Evolutionary conservation across 805 yeast genomes (phyloP).

Genomic region (Pichia nanzhaoensis): DNA sequence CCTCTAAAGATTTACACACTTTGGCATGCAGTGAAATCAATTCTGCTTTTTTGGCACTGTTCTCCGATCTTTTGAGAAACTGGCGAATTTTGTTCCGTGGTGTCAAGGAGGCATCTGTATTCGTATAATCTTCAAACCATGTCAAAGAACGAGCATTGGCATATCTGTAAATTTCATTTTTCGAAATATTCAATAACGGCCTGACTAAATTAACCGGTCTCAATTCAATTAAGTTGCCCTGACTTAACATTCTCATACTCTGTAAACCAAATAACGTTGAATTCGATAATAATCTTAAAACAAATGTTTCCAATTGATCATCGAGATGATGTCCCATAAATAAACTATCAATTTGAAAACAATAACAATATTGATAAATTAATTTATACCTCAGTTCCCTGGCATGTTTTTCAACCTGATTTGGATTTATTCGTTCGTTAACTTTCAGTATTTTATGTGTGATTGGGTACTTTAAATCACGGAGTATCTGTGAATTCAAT

Average conservation of each 20-base stretch:
- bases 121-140: constrained; percentile 74
- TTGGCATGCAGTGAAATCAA: constrained; percentile 12
- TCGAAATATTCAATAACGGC: constrained; percentile 46
- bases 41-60: not conserved
- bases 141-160: constrained; percentile 35
- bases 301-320: constrained; percentile 67
- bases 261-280: constrained; percentile 51
- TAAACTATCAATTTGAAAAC: constrained; percentile 31
- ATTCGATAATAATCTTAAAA: constrained; percentile 43
- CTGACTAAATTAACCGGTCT: constrained; percentile 28
- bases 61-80: constrained; percentile 11
- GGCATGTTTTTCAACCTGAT: constrained; percentile 47
- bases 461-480: constrained; percentile 16
- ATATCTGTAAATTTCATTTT: constrained; percentile 38
- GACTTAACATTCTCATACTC: constrained; percentile 36
- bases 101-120: constrained; percentile 47
- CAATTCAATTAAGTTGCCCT: not conserved
- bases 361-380: constrained; percentile 36
- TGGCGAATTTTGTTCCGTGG: constrained; percentile 48
- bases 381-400: constrained; percentile 44
- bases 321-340: constrained; percentile 63
- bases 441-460: constrained; percentile 24
- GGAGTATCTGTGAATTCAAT: constrained; percentile 21
- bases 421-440: constrained; percentile 10
- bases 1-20: constrained; percentile 12